Conservation (phyloP, 805 yeast species). For the Candida broadrunensis region DNA sequence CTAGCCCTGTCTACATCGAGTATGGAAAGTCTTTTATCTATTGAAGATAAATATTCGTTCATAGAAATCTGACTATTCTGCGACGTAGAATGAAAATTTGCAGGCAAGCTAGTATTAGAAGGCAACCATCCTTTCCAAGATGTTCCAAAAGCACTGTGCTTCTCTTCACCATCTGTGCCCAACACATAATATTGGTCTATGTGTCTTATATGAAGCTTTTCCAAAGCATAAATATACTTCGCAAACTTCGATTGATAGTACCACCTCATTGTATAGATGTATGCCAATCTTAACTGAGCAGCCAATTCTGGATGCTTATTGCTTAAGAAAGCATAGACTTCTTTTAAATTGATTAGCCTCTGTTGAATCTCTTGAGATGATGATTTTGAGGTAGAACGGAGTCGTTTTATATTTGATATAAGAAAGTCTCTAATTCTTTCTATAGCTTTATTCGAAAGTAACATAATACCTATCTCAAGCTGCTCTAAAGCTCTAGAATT, state of each 20-base stretch:
- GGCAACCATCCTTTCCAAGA: constrained; percentile 26
- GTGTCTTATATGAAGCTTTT: constrained; percentile 52
- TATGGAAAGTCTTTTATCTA: constrained; percentile 61
- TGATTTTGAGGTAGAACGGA: constrained; percentile 52
- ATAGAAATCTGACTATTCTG: constrained; percentile 16
- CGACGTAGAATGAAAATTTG: constrained; percentile 4
- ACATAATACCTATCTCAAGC: constrained; percentile 37
- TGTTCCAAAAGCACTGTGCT: constrained; percentile 13
- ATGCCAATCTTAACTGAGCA: constrained; percentile 71
- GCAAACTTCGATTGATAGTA: constrained; percentile 79
- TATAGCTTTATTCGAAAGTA: constrained; percentile 58
- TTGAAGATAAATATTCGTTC: constrained; percentile 50
- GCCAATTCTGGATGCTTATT: constrained; percentile 62
- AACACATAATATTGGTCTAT: constrained; percentile 58
- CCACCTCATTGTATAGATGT: constrained; percentile 89
- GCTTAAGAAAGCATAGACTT: constrained; percentile 55
- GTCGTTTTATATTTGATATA: constrained; percentile 58
- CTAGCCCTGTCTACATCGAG: constrained; percentile 27
- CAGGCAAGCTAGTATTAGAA: constrained; percentile 12
- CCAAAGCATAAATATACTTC: constrained; percentile 70
- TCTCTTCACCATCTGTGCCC: constrained; percentile 35
- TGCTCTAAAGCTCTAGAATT: constrained; percentile 21
- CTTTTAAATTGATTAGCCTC: constrained; percentile 59
- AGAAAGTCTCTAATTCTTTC: constrained; percentile 76
- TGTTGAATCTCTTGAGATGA: constrained; percentile 77